Evolutionary conservation across 768 basidiomycete genomes (phyloP).

Genomic region (Termitomyces sp.): DNA sequence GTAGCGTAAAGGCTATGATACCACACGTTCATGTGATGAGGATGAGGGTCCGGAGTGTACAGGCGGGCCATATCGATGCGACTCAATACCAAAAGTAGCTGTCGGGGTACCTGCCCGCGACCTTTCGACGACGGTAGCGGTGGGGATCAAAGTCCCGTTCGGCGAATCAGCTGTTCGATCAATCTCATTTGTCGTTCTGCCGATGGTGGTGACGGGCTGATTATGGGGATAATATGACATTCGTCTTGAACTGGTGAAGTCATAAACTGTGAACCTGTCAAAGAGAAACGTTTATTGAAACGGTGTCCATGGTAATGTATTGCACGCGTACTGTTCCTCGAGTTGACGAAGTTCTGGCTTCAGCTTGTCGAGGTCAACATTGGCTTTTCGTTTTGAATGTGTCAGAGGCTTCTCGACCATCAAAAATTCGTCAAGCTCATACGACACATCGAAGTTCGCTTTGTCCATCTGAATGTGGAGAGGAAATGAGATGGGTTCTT

Average conservation of each 20-base stretch:
- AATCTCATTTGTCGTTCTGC: constrained; percentile 35
- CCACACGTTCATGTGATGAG: constrained; percentile 12
- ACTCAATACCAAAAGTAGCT: constrained; percentile 31
- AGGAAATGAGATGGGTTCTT: constrained; percentile 5
- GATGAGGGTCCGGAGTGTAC: constrained; percentile 15
- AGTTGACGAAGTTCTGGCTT: constrained; percentile 89
- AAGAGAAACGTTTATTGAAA: neutral
- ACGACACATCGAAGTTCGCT: constrained; percentile 97
- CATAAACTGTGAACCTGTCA: constrained; percentile 84
- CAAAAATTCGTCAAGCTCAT: constrained; percentile 95
- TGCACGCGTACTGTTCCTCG: constrained; percentile 71
- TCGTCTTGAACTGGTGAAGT: constrained; percentile 69
- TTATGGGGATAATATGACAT: constrained; percentile 89
- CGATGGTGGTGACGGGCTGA: constrained; percentile 48
- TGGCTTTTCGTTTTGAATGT: constrained; percentile 87
- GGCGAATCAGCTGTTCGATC: constrained; percentile 40
- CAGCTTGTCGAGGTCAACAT: constrained; percentile 81
- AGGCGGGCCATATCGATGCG: constrained; percentile 25
- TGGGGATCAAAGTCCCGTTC: constrained; percentile 39
- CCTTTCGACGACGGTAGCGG: constrained; percentile 44
- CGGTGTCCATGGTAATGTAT: constrained; percentile 3
- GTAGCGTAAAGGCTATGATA: neutral
- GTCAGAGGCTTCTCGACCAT: constrained; percentile 98
- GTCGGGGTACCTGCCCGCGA: constrained; percentile 46
- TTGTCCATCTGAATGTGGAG: constrained; percentile 67